Evolutionary conservation across 129 eudicot species (phyloP), one percentile per base, ranked within the genome.

Genomic region (Silybum marianum): DNA sequence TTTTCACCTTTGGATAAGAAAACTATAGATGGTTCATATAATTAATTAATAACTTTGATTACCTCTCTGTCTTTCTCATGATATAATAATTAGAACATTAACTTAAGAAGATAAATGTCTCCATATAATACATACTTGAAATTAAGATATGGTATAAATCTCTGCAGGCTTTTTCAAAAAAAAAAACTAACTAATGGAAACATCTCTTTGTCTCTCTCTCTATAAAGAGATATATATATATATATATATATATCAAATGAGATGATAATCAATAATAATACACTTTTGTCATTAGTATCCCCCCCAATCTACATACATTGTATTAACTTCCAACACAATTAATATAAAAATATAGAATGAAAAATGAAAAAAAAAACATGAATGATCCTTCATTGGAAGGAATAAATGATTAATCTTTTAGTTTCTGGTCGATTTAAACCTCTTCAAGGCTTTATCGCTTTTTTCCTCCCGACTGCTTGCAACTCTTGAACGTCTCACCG

Each of bases 361-460:
- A 69, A 36, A 3, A n/a, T n/a, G 25, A 76, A 69, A 6, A 19
- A 69, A 60, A 71, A 71, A 32, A 70, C 72, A 58, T 24, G 46
- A 82, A 58, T 58, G 24, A 22, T 76, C 78, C 51, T 70, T 54
- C 18, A 76, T 69, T 19, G 23, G 66, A 58, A 58, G 66, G 23
- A 58, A 58, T 38, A 54, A n/a, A 58, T 58, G 23, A 58, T n/a
- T 58, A 58, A 58, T 58, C 66, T 54, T 77, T 83, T 88, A 87
- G 85, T 81, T 82, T 88, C 87, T 78, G 93, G 93, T 82, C 12
- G 86, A 84, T 82, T 91, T 92, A 74, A 87, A 86, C 89, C 95
- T 90, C 85, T 95, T 92, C 51, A 86, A 65, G n/a, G 90, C 85
- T 48, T 88, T 91, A 10, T 88, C 90, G 23, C 21, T 71, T 25